Base-by-base conservation (phyloP, 2,329 filamentous ascomycete species). In the Pseudogymnoascus sp. region DNA sequence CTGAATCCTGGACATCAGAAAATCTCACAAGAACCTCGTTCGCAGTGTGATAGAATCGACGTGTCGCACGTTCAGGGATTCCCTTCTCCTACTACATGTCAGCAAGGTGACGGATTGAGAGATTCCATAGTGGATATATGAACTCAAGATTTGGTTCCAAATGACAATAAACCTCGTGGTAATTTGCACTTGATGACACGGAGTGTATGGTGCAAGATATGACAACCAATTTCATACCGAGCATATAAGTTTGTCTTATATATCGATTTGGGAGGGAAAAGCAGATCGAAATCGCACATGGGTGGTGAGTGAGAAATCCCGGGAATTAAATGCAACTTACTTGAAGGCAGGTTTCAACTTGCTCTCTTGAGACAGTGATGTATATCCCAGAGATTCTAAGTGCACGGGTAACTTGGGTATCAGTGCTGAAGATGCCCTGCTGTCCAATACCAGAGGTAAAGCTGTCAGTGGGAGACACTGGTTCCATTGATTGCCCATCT, bases 361-460 rank as follows among this genome's bases (percentile, higher is more conserved):
- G 25, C 2, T 60, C 28, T 57, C 50, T 47, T 25, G 65, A 62
- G 57, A 68, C 62, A 12, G 58, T 60, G 7, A 65, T 64, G 39
- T 66, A 66, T 35, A 68, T 63, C 20, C 64, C 62, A 8, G 65
- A 61, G 25, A 72, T 61, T 62, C 69, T 70, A 38, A 71, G 64
- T 41, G 62, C 66, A 14, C 70, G 65, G 34, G 67, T 68, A 12
- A 63, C 64, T 28, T 63, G 61, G 25, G 67, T 70, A 58, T 66
- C 66, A 6, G 69, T 71, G 28, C 68, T 71, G 54, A 72, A 71
- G 32, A 28, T 63, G n/a, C 66, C 66, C 35, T 57, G 57, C 35
- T 57, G 25, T 12, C 12, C 22, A 25, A 39, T 38, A 16, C 57
- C 57, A 38, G 57, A 37, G 20, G 12, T 20, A 41, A 41, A 28